phyloP scores from a whole-genome alignment of 495 filamentous ascomycete genomes.

The Lasiosphaeriaceae sp. region DNA sequence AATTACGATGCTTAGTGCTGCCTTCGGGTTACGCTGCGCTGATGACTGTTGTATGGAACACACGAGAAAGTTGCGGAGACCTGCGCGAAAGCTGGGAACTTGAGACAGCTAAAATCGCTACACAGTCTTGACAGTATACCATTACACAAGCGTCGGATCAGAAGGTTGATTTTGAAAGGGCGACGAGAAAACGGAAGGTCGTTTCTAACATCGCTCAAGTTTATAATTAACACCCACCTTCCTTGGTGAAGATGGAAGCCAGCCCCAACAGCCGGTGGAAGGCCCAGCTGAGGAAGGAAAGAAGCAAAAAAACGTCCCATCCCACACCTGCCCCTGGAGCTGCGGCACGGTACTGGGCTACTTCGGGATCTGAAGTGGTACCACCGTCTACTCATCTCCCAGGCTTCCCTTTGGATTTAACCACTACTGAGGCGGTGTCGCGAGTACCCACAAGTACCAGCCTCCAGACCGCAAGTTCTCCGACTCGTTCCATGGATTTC shows the following conservation, averaged over 20 bases:
- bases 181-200: too few relatives aligned
- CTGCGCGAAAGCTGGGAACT: neutral
- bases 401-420: neutral
- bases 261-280: too few relatives aligned
- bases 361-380: neutral
- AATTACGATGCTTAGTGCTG: neutral
- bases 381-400: neutral
- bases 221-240: too few relatives aligned
- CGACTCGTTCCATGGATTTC: neutral
- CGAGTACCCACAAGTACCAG: conserved; percentile 4
- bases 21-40: neutral
- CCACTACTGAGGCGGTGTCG: neutral
- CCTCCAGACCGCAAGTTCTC: neutral
- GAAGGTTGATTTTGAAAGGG: too few relatives aligned
- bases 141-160: too few relatives aligned
- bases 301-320: too few relatives aligned
- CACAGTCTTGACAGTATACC: too few relatives aligned
- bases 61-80: neutral
- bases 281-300: too few relatives aligned
- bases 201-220: too few relatives aligned
- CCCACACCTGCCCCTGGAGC: too few relatives aligned
- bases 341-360: neutral
- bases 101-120: neutral
- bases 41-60: neutral
- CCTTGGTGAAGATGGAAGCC: too few relatives aligned